phyloP scores from a whole-genome alignment of 1,284 basidiomycete genomes.

The Pterulicium gracile region DNA sequence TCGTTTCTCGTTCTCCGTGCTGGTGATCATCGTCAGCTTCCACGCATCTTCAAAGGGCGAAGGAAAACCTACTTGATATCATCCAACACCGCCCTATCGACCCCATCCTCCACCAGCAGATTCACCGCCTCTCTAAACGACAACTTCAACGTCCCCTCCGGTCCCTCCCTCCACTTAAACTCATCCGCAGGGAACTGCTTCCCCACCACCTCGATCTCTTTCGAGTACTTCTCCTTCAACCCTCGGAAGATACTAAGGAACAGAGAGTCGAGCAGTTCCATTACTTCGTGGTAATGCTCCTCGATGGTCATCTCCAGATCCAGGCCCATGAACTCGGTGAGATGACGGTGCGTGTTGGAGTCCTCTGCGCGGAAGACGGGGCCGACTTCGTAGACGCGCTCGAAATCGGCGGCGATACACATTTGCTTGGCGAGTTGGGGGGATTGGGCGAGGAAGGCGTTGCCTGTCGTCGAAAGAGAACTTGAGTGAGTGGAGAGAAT shows the following conservation, averaged over 20 bases:
- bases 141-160: conserved; percentile 72
- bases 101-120: conserved; percentile 77
- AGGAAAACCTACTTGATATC: conserved; percentile 68
- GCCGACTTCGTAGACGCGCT: conserved; percentile 95
- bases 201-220: conserved; percentile 75
- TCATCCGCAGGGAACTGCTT: conserved; percentile 88
- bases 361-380: conserved; percentile 98
- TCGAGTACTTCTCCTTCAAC: conserved; percentile 65
- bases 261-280: conserved; percentile 80
- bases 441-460: conserved; percentile 90
- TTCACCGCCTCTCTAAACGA: conserved; percentile 85
- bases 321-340: conserved; percentile 98
- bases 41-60: conserved; percentile 4
- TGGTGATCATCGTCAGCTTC: conserved; percentile 18
- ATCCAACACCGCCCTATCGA: conserved; percentile 63
- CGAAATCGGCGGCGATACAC: conserved; percentile 98
- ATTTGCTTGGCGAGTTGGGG: conserved; percentile 99
- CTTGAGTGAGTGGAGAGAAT: conserved; percentile 4
- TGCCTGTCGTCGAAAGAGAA: too few species aligned
- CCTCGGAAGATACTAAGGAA: conserved; percentile 80
- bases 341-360: conserved; percentile 94
- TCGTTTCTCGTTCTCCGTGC: conserved; percentile 88
- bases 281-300: conserved; percentile 95
- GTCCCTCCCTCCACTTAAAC: conserved; percentile 79
- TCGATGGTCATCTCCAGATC: conserved; percentile 99